phyloP scores from a whole-genome alignment of 306 rosid genomes.

The Cucurbita maxima region DNA sequence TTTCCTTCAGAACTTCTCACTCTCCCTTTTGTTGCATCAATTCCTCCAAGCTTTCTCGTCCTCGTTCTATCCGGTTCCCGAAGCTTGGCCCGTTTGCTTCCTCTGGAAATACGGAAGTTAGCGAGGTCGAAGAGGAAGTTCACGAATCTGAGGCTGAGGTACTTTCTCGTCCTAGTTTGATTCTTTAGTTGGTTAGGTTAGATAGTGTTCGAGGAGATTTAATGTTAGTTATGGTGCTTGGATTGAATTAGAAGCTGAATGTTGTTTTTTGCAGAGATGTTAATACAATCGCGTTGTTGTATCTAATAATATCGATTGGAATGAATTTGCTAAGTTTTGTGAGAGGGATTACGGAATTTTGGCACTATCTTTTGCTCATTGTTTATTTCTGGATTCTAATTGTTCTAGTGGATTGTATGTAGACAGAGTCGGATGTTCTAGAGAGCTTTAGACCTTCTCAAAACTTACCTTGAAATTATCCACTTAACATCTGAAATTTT shows the following conservation, averaged over 20 bases:
- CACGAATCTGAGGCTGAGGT: conserved; percentile 10
- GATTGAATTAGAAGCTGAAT: background rate
- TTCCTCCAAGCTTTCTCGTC: conserved; percentile 1
- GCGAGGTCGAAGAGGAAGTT: conserved; percentile 6
- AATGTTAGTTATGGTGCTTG: background rate
- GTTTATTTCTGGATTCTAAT: background rate
- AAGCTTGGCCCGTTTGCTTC: background rate
- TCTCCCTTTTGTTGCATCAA: background rate
- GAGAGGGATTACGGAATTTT: background rate
- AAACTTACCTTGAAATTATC: background rate
- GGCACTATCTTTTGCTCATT: background rate
- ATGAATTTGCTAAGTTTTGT: background rate
- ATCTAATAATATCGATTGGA: background rate
- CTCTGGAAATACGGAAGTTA: conserved; percentile 7
- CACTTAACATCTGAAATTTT: background rate
- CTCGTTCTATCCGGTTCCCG: conserved; percentile 4
- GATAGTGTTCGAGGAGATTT: background rate
- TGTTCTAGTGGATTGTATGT: background rate
- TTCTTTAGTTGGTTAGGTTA: background rate
- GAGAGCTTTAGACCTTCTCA: background rate
- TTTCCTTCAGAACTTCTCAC: background rate
- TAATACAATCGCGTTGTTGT: background rate
- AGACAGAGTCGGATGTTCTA: background rate
- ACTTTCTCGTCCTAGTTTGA: background rate
- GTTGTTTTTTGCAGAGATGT: background rate